Percentiles rank a stretch among this genome's conserved stretches.
These are phyloP conservation scores for Decorospora gaudefroyi DNA, from an alignment of 2,329 filamentous ascomycete genomes.

Conservation along the genomic window DNA sequence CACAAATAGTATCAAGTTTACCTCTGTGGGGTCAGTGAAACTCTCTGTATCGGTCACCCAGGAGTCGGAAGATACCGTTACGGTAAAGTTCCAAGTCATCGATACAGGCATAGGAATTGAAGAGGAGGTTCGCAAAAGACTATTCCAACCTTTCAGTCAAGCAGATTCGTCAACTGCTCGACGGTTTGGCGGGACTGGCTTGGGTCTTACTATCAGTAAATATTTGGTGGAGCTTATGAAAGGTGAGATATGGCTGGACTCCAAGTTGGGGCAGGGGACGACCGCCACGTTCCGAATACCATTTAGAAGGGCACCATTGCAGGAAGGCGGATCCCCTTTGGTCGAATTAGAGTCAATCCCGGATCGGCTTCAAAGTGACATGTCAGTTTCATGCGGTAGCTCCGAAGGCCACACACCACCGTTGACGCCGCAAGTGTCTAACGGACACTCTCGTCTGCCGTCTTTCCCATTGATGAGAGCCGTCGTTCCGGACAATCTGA, in stretches of 20 bases:
- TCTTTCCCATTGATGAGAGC: constrained; percentile 35
- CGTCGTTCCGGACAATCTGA: constrained; percentile 35
- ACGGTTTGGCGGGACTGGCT: constrained; percentile 76
- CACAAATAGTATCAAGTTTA: constrained; percentile 57
- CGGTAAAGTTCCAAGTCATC: constrained; percentile 72
- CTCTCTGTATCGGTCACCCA: constrained; percentile 67
- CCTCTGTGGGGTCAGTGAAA: constrained; percentile 50
- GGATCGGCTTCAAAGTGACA: constrained; percentile 64
- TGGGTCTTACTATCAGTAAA: constrained; percentile 80
- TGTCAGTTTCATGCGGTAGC: constrained; percentile 66
- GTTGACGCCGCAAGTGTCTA: constrained; percentile 34
- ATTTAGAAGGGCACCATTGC: constrained; percentile 70
- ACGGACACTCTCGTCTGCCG: constrained; percentile 23
- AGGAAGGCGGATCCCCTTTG: constrained; percentile 55
- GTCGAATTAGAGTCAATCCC: constrained; percentile 68
- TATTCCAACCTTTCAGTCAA: constrained; percentile 82
- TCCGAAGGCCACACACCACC: constrained; percentile 63
- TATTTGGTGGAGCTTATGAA: constrained; percentile 77
- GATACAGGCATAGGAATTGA: constrained; percentile 84
- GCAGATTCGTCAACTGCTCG: constrained; percentile 79
- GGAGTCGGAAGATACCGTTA: constrained; percentile 67
- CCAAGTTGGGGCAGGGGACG: constrained; percentile 68
- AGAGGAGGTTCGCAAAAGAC: constrained; percentile 70
- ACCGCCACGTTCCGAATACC: constrained; percentile 77
- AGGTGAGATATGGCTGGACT: constrained; percentile 72